Evolutionary conservation across 108 stramenopile species (phyloP), one percentile per base, ranked within the genome.

Genomic region (Fragilaria radians): DNA sequence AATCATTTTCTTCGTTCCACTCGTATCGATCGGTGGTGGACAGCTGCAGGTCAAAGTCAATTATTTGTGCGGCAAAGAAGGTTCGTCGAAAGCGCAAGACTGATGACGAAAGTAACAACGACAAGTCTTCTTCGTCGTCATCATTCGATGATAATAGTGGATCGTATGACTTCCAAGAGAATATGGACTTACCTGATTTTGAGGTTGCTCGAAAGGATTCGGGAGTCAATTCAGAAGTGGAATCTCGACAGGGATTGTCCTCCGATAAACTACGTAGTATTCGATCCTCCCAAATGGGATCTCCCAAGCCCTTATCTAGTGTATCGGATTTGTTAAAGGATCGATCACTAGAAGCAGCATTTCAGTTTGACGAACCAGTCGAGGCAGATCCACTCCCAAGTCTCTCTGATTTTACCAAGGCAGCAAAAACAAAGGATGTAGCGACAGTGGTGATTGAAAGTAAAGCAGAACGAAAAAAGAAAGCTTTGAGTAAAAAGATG

Each of bases 181-280:
- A n/a, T n/a, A n/a, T n/a, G n/a, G 84, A 83, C 18, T 65, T 91
- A 21, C 89, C 89, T 26, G 89, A 91, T 14, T 91, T 91, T 68
- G 85, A 87, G 42, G 30, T 83, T 32, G 78, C 51, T 4, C 81
- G 74, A 19, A 72, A 76, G 26, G 66, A 55, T 22, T 67, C 64
- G 58, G 70, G 77, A 50, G 57, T 73, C 19, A 31, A n/a, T 27
- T 62, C 64, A 19, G n/a, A 57, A 24, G 34, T 32, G 28, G 59
- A 46, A 11, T 34, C 22, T 56, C 50, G 28, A 18, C 1, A 23
- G 33, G 27, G 7, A 29, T 50, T 25, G 22, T 33, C 32, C 1
- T 29, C 50, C 31, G 47, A 30, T 17, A 53, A 76, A 29, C 67
- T 52, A 52, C 34, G 23, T 23, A 21, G 11, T 3, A 46, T 64